Base-by-base conservation (phyloP, 345 rosid genomes). In the Zanthoxylum bungeanum region DNA sequence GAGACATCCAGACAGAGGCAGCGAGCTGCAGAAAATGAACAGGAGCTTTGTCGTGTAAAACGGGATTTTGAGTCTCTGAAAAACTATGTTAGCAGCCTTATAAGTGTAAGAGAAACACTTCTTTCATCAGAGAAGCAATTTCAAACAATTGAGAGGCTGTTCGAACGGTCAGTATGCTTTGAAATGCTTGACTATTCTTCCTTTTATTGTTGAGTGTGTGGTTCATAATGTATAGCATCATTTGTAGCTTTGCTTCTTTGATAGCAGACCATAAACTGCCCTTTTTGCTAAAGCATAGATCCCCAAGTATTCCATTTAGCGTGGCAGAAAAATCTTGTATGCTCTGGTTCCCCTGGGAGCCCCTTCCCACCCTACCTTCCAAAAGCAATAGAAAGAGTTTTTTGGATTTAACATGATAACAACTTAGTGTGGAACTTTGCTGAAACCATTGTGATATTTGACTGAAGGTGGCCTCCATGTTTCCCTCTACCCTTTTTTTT, bases 11-110 rank as follows among this genome's bases (percentile, higher is more conserved):
- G 87, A 72, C 92, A 86, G 75, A 87, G 85, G 79, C 91, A 84
- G 56, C 71, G 86, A 72, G 98, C 93, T 72, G 66, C 80, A 42
- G 98, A 94, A 76, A 94, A 94, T 68, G 98, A 91, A 78, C 86
- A 87, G 63, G 97, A 94, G 86, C 98, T 91, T 57, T 82, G 79
- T 76, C 93, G 89, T 72, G 94, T 94, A 67, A 91, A 87, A 85
- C 82, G 76, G 69, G 98, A 94, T 78, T 90, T 87, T 27, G 98
- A 90, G 74, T 90, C 98, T 22, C 84, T 94, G 75, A 88, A 87
- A 85, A 84, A 87, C 11, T 89, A 85, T 75, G 90, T 92, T 69
- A 84, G 83, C 78, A 83, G 85, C 76, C 88, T 91, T 49, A 86
- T 89, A 51, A 85, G 83, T 78, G 92, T 89, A 61, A 78, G 95